Base-by-base conservation (phyloP, 2,329 filamentous ascomycete genomes). In the Trichoderma koningiopsis region DNA sequence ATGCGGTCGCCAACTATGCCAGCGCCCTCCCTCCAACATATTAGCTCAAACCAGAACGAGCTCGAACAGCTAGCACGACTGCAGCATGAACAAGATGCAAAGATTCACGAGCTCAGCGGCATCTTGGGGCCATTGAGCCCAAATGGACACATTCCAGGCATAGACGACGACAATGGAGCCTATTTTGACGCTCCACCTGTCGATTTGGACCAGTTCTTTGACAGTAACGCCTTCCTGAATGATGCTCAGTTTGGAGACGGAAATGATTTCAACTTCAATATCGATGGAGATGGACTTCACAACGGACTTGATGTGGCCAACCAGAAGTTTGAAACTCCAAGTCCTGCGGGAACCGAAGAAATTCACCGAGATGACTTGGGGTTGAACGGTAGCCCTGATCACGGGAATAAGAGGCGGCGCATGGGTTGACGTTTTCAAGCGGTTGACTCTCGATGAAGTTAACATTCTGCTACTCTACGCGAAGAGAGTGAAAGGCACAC, bases 91-190 rank as follows among this genome's bases (percentile, higher is more conserved):
- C 94, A 97, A 75, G 89, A 91, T 70, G 86, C 86, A 59, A 91
- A 92, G 60, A 91, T 97, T 1, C 88, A 92, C 71, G 89, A 92
- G 69, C 84, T 97, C 11, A 89, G 89, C 63, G 89, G 88, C 68
- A 82, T 93, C 19, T 85, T 97, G 8, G 90, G 92, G 7, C 94
- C 94, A 0, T 84, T 97, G 14, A 94, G 91, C 75, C 94, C 94
- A 0, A 92, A 88, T 0, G 93, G 93, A 5, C 86, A 87, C 19
- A 92, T 97, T 43, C 92, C 93, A 1, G 92, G 92, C 5, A 79
- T 96, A 1, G 83, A 82, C 1, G 84, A 86, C 3, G 77, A 74
- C 19, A 69, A 72, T 24, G 78, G 77, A 22, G 76, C 75, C 40
- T 77, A 78, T 72, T 80, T 81, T 74, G 75, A 81, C 69, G 70